phyloP scores from a whole-genome alignment of 495 filamentous ascomycete genomes.

The Acidiella bohemica region DNA sequence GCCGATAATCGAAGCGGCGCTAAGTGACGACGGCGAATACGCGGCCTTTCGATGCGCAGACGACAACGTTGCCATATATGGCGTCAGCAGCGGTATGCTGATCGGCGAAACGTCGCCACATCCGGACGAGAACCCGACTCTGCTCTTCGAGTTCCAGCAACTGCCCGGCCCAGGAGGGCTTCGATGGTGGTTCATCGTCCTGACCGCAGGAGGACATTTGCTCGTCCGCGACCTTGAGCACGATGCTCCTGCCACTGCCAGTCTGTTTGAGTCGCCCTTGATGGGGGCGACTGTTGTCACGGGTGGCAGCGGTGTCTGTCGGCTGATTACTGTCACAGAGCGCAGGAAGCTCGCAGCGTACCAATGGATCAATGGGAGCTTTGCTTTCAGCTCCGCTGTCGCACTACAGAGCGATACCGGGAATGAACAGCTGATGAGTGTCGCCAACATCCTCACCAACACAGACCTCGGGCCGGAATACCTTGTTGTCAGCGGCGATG shows the following conservation, averaged over 20 bases:
- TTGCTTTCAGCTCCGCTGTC: neutral
- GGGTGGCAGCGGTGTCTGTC: neutral
- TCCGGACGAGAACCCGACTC: conserved; percentile 15
- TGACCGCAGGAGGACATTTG: conserved; percentile 15
- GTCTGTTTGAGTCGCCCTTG: conserved; percentile 4
- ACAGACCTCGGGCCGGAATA: neutral
- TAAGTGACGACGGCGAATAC: conserved; percentile 47
- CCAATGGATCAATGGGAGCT: neutral
- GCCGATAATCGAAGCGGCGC: conserved; percentile 45
- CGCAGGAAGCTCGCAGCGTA: neutral
- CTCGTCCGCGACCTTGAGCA: neutral
- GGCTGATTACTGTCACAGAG: conserved; percentile 5
- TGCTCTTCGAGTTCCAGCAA: conserved; percentile 11
- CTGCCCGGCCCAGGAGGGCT: neutral
- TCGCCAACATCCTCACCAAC: neutral
- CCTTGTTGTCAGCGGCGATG: neutral
- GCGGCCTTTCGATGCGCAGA: conserved; percentile 47
- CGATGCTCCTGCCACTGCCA: neutral
- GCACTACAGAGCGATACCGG: neutral
- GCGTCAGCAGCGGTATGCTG: conserved; percentile 14
- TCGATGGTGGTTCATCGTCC: neutral
- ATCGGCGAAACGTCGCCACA: conserved; percentile 6
- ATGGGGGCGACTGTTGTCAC: conserved; percentile 5
- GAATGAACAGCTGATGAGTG: conserved; percentile 1
- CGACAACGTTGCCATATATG: conserved; percentile 40